Percentiles rank a stretch among this genome's conserved stretches.
Conservation (phyloP, 1,284 basidiomycete species). For the Xerocomus minutiporus region DNA sequence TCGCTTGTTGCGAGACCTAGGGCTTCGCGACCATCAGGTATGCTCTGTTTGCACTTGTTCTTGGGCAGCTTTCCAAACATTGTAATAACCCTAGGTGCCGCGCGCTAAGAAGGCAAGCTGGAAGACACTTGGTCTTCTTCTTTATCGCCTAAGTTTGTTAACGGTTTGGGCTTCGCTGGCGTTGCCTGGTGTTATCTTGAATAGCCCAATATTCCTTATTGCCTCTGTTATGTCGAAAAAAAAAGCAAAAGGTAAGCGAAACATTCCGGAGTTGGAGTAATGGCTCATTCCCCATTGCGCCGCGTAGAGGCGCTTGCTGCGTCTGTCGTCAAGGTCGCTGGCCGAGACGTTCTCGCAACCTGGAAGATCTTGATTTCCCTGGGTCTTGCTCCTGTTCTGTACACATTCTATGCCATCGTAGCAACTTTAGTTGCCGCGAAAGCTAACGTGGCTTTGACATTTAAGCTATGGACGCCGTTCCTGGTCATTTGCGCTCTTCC, state of each 20-base stretch:
- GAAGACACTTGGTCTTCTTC: constrained; percentile 84
- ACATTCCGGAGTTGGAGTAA: background rate
- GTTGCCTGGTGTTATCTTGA: constrained; percentile 91
- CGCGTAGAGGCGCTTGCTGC: constrained; percentile 88
- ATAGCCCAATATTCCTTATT: constrained; percentile 91
- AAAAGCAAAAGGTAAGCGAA: constrained; percentile 80
- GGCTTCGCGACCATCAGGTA: constrained; percentile 97
- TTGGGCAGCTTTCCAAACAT: background rate
- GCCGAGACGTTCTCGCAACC: constrained; percentile 91
- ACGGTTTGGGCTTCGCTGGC: constrained; percentile 84
- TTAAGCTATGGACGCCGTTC: constrained; percentile 77
- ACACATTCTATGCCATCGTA: constrained; percentile 77
- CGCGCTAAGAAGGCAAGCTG: constrained; percentile 80
- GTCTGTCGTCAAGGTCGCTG: constrained; percentile 94
- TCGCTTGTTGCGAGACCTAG: constrained; percentile 84
- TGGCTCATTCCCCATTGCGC: constrained; percentile 5
- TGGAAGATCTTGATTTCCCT: constrained; percentile 98
- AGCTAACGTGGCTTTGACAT: constrained; percentile 58
- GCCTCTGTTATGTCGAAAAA: constrained; percentile 85
- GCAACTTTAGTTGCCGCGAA: constrained; percentile 76
- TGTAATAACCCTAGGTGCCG: constrained; percentile 52
- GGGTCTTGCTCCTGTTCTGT: constrained; percentile 85
- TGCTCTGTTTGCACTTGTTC: background rate
- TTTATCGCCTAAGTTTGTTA: constrained; percentile 82
- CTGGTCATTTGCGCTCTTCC: constrained; percentile 77